These are phyloP conservation scores for Chalara sp. DNA, from an alignment of 2,329 filamentous ascomycete genomes.

Conservation along the genomic window DNA sequence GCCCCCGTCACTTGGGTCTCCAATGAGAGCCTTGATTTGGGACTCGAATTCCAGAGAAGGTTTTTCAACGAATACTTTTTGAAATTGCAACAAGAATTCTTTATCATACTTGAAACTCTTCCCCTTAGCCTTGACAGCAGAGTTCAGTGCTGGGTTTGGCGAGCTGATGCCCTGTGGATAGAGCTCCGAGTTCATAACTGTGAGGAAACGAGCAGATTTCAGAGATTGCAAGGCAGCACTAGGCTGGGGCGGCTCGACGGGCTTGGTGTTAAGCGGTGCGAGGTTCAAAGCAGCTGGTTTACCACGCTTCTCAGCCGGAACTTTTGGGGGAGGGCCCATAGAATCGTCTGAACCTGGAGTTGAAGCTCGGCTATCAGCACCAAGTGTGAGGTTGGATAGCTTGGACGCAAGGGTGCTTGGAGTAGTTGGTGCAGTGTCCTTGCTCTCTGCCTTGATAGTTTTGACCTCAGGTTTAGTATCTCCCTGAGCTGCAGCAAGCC, in stretches of 20 bases:
- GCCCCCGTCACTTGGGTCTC: constrained; percentile 60
- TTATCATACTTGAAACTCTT: constrained; percentile 92
- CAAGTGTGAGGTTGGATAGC: constrained; percentile 44
- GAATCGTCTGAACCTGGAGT: constrained; percentile 37
- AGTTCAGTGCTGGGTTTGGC: constrained; percentile 86
- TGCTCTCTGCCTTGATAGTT: constrained; percentile 13
- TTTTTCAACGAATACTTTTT: constrained; percentile 93
- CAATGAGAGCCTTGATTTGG: constrained; percentile 81
- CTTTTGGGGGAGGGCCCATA: constrained; percentile 37
- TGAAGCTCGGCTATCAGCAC: constrained; percentile 33
- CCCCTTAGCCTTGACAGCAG: constrained; percentile 69
- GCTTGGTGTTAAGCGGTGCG: constrained; percentile 71
- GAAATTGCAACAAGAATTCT: constrained; percentile 92
- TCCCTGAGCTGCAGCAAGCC: constrained; percentile 5
- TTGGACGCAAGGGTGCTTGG: constrained; percentile 34
- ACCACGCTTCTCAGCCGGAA: constrained; percentile 53
- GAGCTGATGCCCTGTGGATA: constrained; percentile 83
- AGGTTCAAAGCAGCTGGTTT: constrained; percentile 90
- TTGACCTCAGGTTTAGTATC: constrained; percentile 14
- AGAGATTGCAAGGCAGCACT: constrained; percentile 90
- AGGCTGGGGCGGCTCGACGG: constrained; percentile 84
- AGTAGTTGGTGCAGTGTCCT: constrained; percentile 20
- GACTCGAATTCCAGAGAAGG: constrained; percentile 89
- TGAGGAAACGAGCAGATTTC: constrained; percentile 83
- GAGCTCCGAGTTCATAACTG: constrained; percentile 67